Base-by-base conservation (phyloP, 2,329 filamentous ascomycete genomes). In the Blastomyces silverae region DNA sequence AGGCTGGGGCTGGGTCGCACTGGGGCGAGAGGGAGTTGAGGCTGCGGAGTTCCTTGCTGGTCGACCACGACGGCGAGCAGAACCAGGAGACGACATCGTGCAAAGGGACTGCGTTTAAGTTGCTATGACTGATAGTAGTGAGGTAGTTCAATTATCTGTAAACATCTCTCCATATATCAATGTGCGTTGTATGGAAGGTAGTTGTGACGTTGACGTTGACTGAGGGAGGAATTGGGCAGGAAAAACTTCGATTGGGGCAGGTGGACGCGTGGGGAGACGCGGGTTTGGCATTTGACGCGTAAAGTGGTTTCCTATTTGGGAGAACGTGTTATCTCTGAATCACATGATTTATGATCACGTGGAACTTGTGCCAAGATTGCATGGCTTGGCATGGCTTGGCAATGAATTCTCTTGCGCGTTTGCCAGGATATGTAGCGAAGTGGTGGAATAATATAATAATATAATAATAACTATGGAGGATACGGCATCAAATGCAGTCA, bases 51-150 rank as follows among this genome's bases (percentile, higher is more conserved):
- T 74, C 61, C 75, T 75, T 13, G 77, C 71, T 44, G 77, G 73
- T 50, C 76, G 76, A 64, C 76, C 77, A 65, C 78, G 76, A 66
- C 78, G 76, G 61, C 75, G 76, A 66, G 71, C 70, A 64, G 77
- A 75, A 65, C 77, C 72, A 48, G 79, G 78, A 53, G 79, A 79
- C 66, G 79, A 80, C 78, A 80, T 80, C 72, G 67, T 62, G 61
- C 73, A 76, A 52, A 72, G 22, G 22, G 22, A n/a, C 20, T 25
- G 31, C 3, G n/a, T 58, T 28, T 50, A 13, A 28, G 17, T 20
- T 20, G 31, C 17, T 58, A 44, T 28, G 7, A 22, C 11, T n/a
- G 6, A 25, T 20, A 20, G 37, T 17, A 11, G 34, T 58, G 17
- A 20, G 56, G 17, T 25, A 34, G 22, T 1, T 44, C n/a, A 44